Evolutionary conservation across 208 protist species (phyloP).

Genomic region (Trypanosoma conorhini): DNA sequence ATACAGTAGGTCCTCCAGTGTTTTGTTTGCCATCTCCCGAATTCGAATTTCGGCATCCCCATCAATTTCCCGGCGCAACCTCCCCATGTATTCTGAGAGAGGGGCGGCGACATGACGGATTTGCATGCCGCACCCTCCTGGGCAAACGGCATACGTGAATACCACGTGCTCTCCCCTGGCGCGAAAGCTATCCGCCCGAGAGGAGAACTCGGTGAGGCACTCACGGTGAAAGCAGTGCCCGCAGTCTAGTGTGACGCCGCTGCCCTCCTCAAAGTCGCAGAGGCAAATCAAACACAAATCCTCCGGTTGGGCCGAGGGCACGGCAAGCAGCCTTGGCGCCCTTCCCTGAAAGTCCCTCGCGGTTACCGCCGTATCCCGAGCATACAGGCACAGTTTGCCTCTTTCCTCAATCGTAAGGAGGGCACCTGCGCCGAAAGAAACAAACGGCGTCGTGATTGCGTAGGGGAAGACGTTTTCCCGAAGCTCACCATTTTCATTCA

Average conservation of each 20-base stretch:
- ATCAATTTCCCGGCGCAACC: slow-evolving; percentile 38
- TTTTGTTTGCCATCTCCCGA: slow-evolving; percentile 39
- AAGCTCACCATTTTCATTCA: slow-evolving; percentile 27
- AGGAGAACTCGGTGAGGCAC: slow-evolving; percentile 73
- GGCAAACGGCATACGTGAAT: slow-evolving; percentile 87
- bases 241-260: slow-evolving; percentile 81
- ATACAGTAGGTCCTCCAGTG: slow-evolving; percentile 70
- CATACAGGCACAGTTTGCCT: slow-evolving; percentile 12
- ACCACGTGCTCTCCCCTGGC: slow-evolving; percentile 72
- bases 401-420: slow-evolving; percentile 4
- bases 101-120: slow-evolving; percentile 63
- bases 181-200: slow-evolving; percentile 62
- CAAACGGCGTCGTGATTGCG: slow-evolving; percentile 16
- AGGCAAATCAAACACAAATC: slow-evolving; percentile 73
- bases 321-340: neutral
- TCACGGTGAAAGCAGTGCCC: slow-evolving; percentile 84
- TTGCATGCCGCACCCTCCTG: slow-evolving; percentile 70
- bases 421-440: slow-evolving; percentile 7
- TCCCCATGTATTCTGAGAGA: slow-evolving; percentile 45
- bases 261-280: slow-evolving; percentile 73
- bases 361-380: neutral
- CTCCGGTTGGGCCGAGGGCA: slow-evolving; percentile 22
- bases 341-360: neutral
- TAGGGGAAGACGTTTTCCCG: slow-evolving; percentile 15
- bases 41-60: slow-evolving; percentile 28